A percentile compares a stretch with the other conserved stretches of the same genome.
Evolutionary conservation across 495 filamentous ascomycete species (phyloP).

Genomic region (Achaetomiella virescens): DNA sequence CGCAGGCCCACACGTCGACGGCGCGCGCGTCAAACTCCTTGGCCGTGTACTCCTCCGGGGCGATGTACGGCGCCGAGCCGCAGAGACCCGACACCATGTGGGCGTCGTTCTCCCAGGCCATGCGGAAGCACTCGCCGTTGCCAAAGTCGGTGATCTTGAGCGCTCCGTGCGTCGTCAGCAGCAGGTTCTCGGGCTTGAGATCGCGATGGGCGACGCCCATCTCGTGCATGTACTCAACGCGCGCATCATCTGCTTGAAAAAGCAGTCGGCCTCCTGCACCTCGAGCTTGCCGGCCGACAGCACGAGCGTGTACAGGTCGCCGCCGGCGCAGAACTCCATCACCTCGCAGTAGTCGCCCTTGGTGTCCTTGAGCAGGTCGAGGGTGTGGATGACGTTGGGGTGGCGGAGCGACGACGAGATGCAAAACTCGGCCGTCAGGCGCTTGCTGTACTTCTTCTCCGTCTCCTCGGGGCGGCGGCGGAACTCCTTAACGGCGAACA

Average conservation of each 20-base stretch:
- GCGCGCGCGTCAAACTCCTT: constrained; percentile 94
- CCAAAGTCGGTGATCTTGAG: constrained; percentile 99
- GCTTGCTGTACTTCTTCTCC: constrained; percentile 94
- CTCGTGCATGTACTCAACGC: constrained; percentile 98
- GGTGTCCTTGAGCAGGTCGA: constrained; percentile 89
- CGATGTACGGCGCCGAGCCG: constrained; percentile 94
- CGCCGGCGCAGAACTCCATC: constrained; percentile 98
- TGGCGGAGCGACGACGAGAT: constrained; percentile 95
- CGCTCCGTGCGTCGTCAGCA: constrained; percentile 87
- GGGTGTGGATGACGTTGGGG: constrained; percentile 96
- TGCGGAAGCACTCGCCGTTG: constrained; percentile 98
- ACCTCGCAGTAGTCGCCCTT: constrained; percentile 99
- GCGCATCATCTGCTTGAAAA: constrained; percentile 99
- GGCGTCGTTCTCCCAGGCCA: constrained; percentile 97
- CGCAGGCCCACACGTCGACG: constrained; percentile 96
- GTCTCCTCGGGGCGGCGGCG: constrained; percentile 89
- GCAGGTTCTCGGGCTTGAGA: constrained; percentile 93
- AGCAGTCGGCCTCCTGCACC: constrained; percentile 91
- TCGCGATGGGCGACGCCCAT: constrained; percentile 99
- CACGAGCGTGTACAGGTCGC: constrained; percentile 92
- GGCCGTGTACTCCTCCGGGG: constrained; percentile 92
- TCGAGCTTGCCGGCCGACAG: constrained; percentile 90
- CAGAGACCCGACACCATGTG: constrained; percentile 98
- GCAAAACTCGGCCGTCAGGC: constrained; percentile 97
- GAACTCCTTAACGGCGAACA: constrained; percentile 98